Evolutionary conservation across 805 yeast genomes (phyloP), one percentile per base, ranked within the genome.

Genomic region (Wickerhamomyces chaumierensis): DNA sequence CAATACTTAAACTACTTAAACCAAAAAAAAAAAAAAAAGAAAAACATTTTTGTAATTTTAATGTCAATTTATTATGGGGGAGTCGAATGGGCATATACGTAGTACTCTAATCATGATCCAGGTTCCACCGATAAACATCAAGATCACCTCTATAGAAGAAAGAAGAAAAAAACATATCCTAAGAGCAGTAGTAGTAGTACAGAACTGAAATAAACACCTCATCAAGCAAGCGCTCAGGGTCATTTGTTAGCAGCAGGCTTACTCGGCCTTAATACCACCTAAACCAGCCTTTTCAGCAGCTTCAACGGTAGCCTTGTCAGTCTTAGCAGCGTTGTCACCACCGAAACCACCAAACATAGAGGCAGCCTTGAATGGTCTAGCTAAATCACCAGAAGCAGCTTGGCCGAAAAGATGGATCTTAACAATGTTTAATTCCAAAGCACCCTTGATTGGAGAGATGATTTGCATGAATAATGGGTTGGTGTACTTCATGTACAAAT

Each of bases 391-490:
- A 36, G 73, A 52, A 19, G 96, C 92, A 31, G 88, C 73, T 54
- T 73, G 67, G 49, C 87, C 87, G 53, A 83, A 83, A 42, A 92
- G 56, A 62, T 92, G 95, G 62, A 92, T 85, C 70, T 85, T 78
- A 52, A 90, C 95, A 49, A 86, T 76, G 66, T 87, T 87, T 55
- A 84, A 67, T 68, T 92, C 97, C 40, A 86, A 65, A 35, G 94
- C 95, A 51, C 83, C 68, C 75, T 92, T 92, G 53, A 92, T 67
- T 38, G 96, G 90, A 38, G 94, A 75, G 51, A 92, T 75, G 47
- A 88, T 78, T 69, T 92, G 97, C 87, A 90, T 82, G 50, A 92
- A 78, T 59, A 92, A 74, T 43, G 98, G 98, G 66, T 92, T 87
- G 62, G 96, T 87, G 73, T 86, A 92, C 65, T 86, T 82, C 94